Percentiles rank a stretch among this genome's conserved stretches.
Evolutionary conservation across 1,284 basidiomycete species (phyloP).

Genomic region (Papiliotrema nemorosa): DNA sequence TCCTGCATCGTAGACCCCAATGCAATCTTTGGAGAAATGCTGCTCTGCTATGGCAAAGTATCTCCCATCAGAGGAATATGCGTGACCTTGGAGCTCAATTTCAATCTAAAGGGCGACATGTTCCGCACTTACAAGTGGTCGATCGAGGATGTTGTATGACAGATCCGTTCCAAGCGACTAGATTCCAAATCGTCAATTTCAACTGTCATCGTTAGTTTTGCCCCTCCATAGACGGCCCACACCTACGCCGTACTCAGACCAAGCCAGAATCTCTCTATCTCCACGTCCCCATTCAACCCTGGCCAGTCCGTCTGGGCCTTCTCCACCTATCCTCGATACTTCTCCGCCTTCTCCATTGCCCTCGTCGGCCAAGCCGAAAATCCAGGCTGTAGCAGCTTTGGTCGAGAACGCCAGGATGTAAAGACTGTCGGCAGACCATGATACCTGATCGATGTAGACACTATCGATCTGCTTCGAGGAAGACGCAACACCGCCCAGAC

Average conservation of each 20-base stretch:
- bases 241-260: conserved; percentile 82
- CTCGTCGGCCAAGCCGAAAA: conserved; percentile 57
- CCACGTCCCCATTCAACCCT: conserved; percentile 82
- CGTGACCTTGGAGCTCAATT: conserved; percentile 57
- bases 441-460: conserved; percentile 61
- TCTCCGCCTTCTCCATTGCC: conserved; percentile 62
- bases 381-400: conserved; percentile 57
- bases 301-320: conserved; percentile 75
- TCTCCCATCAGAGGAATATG: conserved; percentile 70
- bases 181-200: conserved; percentile 73
- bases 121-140: conserved; percentile 12
- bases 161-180: conserved; percentile 60
- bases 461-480: neutral
- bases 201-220: conserved; percentile 54
- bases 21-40: conserved; percentile 76
- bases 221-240: conserved; percentile 2
- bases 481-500: conserved; percentile 7
- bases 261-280: conserved; percentile 73
- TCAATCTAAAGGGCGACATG: neutral
- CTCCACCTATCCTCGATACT: conserved; percentile 58
- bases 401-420: conserved; percentile 71
- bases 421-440: conserved; percentile 79
- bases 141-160: conserved; percentile 31
- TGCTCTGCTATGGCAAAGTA: conserved; percentile 79
- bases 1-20: conserved; percentile 73